Conservation (phyloP, 192 early-diverging fungal species). For the Podila epicladia region DNA sequence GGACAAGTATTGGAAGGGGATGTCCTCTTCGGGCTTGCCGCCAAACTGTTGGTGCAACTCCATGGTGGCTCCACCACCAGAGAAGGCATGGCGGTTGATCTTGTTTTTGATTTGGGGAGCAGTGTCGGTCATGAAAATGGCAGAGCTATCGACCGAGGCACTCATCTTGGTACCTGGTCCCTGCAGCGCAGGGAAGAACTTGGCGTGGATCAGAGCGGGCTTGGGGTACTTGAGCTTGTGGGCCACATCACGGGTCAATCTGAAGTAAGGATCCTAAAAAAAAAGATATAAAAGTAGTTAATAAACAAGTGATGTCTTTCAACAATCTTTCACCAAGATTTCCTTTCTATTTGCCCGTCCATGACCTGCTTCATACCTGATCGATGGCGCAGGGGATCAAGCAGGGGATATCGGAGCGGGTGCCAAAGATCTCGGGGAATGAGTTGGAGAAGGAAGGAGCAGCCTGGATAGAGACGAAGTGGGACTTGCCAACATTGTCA, state of each 20-base stretch:
- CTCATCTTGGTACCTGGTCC: constrained; percentile 96
- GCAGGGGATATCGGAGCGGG: constrained; percentile 89
- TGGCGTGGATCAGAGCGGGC: constrained; percentile 91
- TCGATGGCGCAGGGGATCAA: constrained; percentile 99
- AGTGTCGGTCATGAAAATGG: constrained; percentile 94
- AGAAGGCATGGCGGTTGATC: constrained; percentile 96
- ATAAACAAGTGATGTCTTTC: too few relatives aligned
- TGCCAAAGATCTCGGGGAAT: constrained; percentile 97
- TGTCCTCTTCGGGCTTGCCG: constrained; percentile 95
- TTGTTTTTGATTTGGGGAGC: constrained; percentile 96
- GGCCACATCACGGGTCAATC: constrained; percentile 95
- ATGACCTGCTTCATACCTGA: constrained; percentile 56
- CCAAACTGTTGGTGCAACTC: constrained; percentile 86
- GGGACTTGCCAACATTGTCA: constrained; percentile 91
- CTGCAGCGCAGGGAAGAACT: constrained; percentile 96
- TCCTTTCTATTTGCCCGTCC: too few relatives aligned
- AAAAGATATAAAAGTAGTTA: too few relatives aligned
- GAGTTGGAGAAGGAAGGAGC: constrained; percentile 95
- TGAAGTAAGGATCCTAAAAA: constrained; percentile 92
- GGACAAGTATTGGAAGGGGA: constrained; percentile 91
- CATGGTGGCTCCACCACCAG: constrained; percentile 87
- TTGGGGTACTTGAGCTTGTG: constrained; percentile 95
- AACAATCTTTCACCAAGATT: too few relatives aligned
- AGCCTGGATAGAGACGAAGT: constrained; percentile 94
- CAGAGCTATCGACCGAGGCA: constrained; percentile 86